Percentiles rank a stretch among this genome's conserved stretches.
Evolutionary conservation across 2,329 filamentous ascomycete species (phyloP).

Genomic region (Penicillium glabrum): DNA sequence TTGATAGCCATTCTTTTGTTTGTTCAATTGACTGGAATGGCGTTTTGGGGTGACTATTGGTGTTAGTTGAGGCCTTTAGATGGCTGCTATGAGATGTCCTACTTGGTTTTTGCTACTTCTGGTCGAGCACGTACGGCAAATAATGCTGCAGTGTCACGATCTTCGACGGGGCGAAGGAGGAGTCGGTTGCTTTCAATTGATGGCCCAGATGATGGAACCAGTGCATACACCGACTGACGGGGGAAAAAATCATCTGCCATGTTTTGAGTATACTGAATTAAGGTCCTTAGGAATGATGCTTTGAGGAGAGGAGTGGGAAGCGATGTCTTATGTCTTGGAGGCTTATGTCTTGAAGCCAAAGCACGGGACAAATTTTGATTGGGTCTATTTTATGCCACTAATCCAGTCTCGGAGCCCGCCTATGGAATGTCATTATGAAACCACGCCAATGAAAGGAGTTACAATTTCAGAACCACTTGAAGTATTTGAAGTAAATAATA

Average conservation of each 20-base stretch:
- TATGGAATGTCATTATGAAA: neutral
- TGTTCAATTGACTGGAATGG: slow-evolving; percentile 23
- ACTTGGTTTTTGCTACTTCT: slow-evolving; percentile 28
- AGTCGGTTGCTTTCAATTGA: slow-evolving; percentile 21
- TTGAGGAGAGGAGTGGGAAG: neutral
- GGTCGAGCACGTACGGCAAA: slow-evolving; percentile 24
- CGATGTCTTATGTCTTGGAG: neutral
- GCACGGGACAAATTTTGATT: neutral
- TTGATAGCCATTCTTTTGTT: slow-evolving; percentile 24
- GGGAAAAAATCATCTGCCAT: slow-evolving; percentile 5
- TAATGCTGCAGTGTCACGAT: slow-evolving; percentile 20
- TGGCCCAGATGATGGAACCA: slow-evolving; percentile 8
- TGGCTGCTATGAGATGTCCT: neutral
- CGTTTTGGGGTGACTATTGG: slow-evolving; percentile 19
- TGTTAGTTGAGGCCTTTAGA: neutral
- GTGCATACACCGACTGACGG: slow-evolving; percentile 11
- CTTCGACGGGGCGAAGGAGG: slow-evolving; percentile 21
- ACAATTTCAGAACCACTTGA: neutral
- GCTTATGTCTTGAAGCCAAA: too few relatives aligned
- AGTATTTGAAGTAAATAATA: neutral
- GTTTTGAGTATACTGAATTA: neutral
- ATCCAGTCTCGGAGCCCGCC: neutral
- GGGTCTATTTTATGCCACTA: neutral
- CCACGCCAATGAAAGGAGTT: neutral
- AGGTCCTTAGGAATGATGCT: neutral